Percentiles rank a stretch among this genome's conserved stretches.
Conservation (phyloP, 768 basidiomycete species). For the Agrocybe praecox region DNA sequence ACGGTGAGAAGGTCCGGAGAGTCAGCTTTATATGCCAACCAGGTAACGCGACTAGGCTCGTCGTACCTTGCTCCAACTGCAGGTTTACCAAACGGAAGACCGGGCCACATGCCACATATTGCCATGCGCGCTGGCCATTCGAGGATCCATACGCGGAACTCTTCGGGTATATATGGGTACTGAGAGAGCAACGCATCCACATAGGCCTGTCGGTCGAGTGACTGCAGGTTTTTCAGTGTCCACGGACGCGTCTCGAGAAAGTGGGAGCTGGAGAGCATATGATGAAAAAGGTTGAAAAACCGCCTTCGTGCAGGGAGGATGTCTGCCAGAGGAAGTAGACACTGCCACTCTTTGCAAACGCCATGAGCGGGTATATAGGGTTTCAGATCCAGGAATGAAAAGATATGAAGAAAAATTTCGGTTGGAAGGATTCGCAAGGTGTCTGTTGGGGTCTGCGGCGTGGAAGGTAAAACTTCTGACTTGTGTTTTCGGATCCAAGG, state of each 20-base stretch:
- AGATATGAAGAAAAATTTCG: background rate
- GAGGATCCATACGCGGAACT: slow-evolving; percentile 11
- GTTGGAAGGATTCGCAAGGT: background rate
- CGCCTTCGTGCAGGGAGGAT: background rate
- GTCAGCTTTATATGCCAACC: background rate
- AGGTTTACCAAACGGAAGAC: background rate
- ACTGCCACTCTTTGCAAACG: background rate
- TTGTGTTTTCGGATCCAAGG: too few species aligned
- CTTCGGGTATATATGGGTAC: slow-evolving; percentile 4
- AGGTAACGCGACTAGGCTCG: background rate
- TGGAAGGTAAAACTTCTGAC: too few species aligned
- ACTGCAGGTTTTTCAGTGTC: background rate
- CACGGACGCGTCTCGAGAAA: background rate
- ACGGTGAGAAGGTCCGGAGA: background rate
- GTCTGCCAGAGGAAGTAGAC: background rate
- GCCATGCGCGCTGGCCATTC: slow-evolving; percentile 8
- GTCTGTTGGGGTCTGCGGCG: background rate
- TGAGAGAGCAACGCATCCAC: background rate
- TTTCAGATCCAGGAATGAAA: too few species aligned
- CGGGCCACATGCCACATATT: slow-evolving; percentile 9
- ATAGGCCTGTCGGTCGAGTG: background rate
- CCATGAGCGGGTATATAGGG: background rate
- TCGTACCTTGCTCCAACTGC: fast-evolving
- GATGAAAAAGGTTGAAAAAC: background rate
- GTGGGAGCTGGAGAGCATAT: background rate